These are phyloP conservation scores for Microbotryum scabiosae DNA, from an alignment of 1,284 basidiomycete genomes.

Conservation along the genomic window DNA sequence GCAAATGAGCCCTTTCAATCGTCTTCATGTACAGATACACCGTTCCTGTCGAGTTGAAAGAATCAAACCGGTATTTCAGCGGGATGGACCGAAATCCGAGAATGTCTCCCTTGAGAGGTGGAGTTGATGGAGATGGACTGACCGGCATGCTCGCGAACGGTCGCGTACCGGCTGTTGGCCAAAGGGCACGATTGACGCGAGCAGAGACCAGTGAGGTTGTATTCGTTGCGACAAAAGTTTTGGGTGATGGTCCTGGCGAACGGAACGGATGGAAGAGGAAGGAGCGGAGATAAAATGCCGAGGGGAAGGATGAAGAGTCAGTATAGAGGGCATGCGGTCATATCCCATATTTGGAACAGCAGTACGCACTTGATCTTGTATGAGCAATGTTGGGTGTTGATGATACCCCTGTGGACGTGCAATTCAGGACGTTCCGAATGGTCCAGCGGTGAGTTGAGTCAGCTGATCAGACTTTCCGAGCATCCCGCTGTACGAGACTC, in stretches of 20 bases:
- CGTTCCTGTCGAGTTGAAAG: constrained; percentile 50
- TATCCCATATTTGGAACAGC: neutral
- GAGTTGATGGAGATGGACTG: constrained; percentile 33
- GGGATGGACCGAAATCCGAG: neutral
- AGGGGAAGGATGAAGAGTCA: too few species aligned
- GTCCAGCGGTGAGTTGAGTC: neutral
- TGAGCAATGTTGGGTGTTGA: constrained; percentile 53
- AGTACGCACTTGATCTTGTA: constrained; percentile 87
- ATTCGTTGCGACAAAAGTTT: constrained; percentile 97
- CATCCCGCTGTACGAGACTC: neutral
- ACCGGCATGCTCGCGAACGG: constrained; percentile 92
- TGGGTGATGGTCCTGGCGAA: constrained; percentile 70
- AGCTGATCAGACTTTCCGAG: neutral
- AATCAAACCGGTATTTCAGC: neutral
- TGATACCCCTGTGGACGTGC: constrained; percentile 22
- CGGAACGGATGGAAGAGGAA: neutral
- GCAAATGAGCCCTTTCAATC: constrained; percentile 90
- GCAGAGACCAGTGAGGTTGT: constrained; percentile 97
- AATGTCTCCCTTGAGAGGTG: neutral
- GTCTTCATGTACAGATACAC: constrained; percentile 98
- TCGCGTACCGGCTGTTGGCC: constrained; percentile 94
- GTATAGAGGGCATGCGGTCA: neutral
- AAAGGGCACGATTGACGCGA: constrained; percentile 92
- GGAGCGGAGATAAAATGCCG: neutral
- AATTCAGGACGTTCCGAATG: neutral